phyloP scores from a whole-genome alignment of 805 yeast species.

The Yarrowia osloensis region DNA sequence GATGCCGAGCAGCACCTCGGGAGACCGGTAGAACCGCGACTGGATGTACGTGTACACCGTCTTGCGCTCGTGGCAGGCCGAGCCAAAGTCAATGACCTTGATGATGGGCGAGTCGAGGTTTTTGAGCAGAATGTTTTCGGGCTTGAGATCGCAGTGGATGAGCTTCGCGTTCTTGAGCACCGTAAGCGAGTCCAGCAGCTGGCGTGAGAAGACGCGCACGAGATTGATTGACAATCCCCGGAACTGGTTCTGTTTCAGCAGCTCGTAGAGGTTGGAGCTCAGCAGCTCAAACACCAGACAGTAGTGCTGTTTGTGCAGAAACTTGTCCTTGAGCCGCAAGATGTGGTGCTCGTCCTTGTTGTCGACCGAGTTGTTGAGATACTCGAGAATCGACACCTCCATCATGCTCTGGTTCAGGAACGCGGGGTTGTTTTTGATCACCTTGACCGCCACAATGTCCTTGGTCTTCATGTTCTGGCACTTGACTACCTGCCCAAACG shows the following conservation, averaged over 20 bases:
- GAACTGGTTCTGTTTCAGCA: slow-evolving; percentile 89
- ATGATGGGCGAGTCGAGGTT: slow-evolving; percentile 81
- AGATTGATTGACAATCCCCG: slow-evolving; percentile 82
- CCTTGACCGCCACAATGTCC: slow-evolving; percentile 90
- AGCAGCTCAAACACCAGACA: slow-evolving; percentile 90
- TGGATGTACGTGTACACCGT: slow-evolving; percentile 90
- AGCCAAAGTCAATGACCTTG: slow-evolving; percentile 93
- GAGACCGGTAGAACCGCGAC: slow-evolving; percentile 89
- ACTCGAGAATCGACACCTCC: slow-evolving; percentile 84
- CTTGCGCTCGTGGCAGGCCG: slow-evolving; percentile 90
- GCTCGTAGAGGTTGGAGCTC: slow-evolving; percentile 84
- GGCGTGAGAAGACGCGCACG: slow-evolving; percentile 75
- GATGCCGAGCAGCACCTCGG: slow-evolving; percentile 88
- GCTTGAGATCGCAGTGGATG: slow-evolving; percentile 95
- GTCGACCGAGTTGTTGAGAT: slow-evolving; percentile 69
- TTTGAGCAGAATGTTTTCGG: slow-evolving; percentile 85
- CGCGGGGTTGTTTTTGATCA: slow-evolving; percentile 88
- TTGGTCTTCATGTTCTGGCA: slow-evolving; percentile 80
- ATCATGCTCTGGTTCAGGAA: slow-evolving; percentile 87
- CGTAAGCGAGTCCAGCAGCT: slow-evolving; percentile 76
- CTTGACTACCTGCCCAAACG: slow-evolving; percentile 97
- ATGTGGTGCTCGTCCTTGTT: slow-evolving; percentile 73
- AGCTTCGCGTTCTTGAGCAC: slow-evolving; percentile 79
- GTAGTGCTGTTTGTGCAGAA: slow-evolving; percentile 87
- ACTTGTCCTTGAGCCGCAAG: slow-evolving; percentile 78